Conservation (phyloP, 1,284 basidiomycete species). For the Lentinula novae-zelandiae region DNA sequence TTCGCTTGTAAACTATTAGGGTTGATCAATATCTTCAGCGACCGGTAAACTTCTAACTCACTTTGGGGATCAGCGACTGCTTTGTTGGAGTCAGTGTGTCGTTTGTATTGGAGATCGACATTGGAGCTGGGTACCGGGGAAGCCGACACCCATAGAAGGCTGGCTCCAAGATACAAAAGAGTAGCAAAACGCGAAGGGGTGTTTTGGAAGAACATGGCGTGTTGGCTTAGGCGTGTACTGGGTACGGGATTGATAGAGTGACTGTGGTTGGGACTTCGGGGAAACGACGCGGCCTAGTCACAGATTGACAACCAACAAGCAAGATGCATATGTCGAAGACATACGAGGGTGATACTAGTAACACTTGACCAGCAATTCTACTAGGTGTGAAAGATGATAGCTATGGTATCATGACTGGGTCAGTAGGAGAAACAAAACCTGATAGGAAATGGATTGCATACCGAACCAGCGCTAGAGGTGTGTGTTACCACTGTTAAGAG, state of each 20-base stretch:
- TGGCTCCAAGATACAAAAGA: not conserved
- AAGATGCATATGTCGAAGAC: not conserved
- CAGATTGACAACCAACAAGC: not conserved
- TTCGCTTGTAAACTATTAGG: not conserved
- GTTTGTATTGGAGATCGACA: not conserved
- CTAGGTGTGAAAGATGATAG: not conserved
- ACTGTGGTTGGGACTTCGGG: no score
- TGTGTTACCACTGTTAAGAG: not conserved
- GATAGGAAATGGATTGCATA: not conserved
- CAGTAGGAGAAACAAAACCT: not conserved
- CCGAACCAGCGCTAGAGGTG: not conserved
- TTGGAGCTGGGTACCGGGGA: not conserved
- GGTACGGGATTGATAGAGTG: not conserved
- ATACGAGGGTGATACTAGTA: not conserved
- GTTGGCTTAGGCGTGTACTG: not conserved
- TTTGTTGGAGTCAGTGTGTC: not conserved
- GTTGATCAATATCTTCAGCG: not conserved
- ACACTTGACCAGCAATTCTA: not conserved
- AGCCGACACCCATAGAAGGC: not conserved
- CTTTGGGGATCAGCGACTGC: no score
- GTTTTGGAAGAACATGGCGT: not conserved
- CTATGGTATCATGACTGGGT: not conserved
- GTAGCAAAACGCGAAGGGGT: not conserved
- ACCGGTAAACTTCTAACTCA: not conserved
- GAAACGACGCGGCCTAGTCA: not conserved